Conservation (phyloP, 2,329 filamentous ascomycete species). For the Cladosporium sp. region DNA sequence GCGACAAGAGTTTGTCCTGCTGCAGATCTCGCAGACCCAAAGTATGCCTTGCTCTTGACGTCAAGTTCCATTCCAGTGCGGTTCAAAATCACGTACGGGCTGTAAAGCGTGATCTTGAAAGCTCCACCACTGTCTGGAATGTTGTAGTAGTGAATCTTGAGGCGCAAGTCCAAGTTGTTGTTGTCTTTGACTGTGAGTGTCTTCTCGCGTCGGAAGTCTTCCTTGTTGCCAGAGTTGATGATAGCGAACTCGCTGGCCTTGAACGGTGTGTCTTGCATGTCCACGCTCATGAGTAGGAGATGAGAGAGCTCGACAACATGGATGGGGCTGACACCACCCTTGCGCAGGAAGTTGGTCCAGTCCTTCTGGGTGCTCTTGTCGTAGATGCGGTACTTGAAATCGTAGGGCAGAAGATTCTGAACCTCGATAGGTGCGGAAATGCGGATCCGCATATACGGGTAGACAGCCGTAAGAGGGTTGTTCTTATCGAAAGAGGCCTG, state of each 20-base stretch:
- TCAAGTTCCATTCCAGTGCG: constrained; percentile 89
- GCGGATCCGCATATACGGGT: constrained; percentile 92
- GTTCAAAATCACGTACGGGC: constrained; percentile 92
- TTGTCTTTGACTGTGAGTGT: constrained; percentile 81
- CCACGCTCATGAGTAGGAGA: constrained; percentile 85
- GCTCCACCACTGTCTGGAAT: constrained; percentile 91
- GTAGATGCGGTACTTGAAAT: constrained; percentile 99
- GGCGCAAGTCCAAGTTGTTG: constrained; percentile 73
- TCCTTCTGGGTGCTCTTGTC: constrained; percentile 98
- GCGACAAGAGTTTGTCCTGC: constrained; percentile 75
- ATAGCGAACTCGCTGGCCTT: constrained; percentile 96
- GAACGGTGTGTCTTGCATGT: constrained; percentile 95
- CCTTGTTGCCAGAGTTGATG: constrained; percentile 84
- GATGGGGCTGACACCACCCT: constrained; percentile 94
- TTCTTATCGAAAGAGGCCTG: constrained; percentile 82
- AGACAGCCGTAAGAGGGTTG: constrained; percentile 78
- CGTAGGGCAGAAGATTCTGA: constrained; percentile 91
- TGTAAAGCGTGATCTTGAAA: constrained; percentile 94
- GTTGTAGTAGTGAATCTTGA: constrained; percentile 87
- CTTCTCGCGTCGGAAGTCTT: constrained; percentile 85
- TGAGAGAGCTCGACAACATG: constrained; percentile 97
- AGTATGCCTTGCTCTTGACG: constrained; percentile 84
- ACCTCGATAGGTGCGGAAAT: constrained; percentile 90
- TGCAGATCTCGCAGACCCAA: constrained; percentile 78
- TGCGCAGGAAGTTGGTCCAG: constrained; percentile 97